Evolutionary conservation across 2,329 filamentous ascomycete species (phyloP).

Genomic region (Byssochlamys sp.): DNA sequence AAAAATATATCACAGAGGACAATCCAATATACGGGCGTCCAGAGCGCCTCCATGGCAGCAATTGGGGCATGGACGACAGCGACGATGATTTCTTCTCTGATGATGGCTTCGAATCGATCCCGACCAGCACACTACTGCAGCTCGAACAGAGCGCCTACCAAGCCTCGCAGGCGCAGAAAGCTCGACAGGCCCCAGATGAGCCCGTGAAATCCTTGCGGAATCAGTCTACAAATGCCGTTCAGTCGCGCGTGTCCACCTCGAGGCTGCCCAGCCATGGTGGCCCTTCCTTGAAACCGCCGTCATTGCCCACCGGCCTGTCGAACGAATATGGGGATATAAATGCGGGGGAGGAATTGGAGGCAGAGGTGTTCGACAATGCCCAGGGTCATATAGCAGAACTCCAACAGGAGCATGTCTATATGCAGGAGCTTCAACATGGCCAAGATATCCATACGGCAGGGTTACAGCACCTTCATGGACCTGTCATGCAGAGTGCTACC

Average conservation of each 20-base stretch:
- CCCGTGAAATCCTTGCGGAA: neutral
- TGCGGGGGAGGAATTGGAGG: slow-evolving; percentile 33
- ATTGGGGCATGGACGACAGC: slow-evolving; percentile 36
- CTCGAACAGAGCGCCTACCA: slow-evolving; percentile 38
- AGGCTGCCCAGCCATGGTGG: neutral
- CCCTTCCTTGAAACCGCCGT: neutral
- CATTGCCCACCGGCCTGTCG: slow-evolving; percentile 14
- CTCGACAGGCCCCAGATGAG: slow-evolving; percentile 8
- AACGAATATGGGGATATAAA: slow-evolving; percentile 35
- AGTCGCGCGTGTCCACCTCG: slow-evolving; percentile 3
- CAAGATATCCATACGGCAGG: neutral
- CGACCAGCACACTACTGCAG: slow-evolving; percentile 32
- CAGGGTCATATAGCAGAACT: slow-evolving; percentile 2
- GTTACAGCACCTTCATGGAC: neutral
- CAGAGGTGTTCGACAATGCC: slow-evolving; percentile 33
- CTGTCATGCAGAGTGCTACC: neutral
- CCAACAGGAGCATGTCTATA: neutral
- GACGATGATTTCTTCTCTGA: slow-evolving; percentile 41
- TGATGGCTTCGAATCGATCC: slow-evolving; percentile 37
- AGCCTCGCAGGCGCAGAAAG: slow-evolving; percentile 31
- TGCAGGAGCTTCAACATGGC: neutral
- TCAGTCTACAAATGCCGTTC: neutral
- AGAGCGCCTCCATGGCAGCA: slow-evolving; percentile 22
- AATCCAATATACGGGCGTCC: neutral
- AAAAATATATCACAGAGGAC: neutral